These are phyloP conservation scores for Ascochyta lentis DNA, from an alignment of 2,329 filamentous ascomycete genomes.

Conservation along the genomic window DNA sequence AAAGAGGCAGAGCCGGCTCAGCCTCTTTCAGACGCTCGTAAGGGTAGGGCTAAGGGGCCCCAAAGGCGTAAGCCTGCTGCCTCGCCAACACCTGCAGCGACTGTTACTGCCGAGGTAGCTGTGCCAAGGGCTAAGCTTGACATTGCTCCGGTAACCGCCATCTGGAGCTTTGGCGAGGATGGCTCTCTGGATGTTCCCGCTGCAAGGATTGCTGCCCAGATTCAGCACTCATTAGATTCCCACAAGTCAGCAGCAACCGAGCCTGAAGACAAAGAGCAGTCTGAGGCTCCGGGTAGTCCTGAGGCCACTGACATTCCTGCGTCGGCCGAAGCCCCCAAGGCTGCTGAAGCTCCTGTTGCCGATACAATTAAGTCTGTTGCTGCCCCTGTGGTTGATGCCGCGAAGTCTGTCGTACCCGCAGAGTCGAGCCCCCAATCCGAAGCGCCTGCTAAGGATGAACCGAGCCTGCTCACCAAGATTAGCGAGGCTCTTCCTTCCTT, in stretches of 20 bases:
- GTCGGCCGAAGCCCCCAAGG: background rate
- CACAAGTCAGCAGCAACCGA: slow-evolving; percentile 3
- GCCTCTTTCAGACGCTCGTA: slow-evolving; percentile 87
- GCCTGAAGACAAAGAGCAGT: background rate
- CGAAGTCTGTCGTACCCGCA: slow-evolving; percentile 7
- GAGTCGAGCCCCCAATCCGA: slow-evolving; percentile 8
- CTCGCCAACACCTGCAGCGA: slow-evolving; percentile 60
- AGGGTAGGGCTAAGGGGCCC: slow-evolving; percentile 87
- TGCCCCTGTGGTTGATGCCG: slow-evolving; percentile 6
- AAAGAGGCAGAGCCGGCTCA: slow-evolving; percentile 70
- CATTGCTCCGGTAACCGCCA: slow-evolving; percentile 37
- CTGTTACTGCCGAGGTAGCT: slow-evolving; percentile 48
- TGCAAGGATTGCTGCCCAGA: slow-evolving; percentile 36
- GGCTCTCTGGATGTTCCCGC: slow-evolving; percentile 44
- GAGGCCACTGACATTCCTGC: background rate
- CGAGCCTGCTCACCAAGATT: slow-evolving; percentile 8
- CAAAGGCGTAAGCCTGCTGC: slow-evolving; percentile 72
- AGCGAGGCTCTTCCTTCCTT: slow-evolving; percentile 12
- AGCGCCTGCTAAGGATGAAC: slow-evolving; percentile 6
- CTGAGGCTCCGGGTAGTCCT: background rate
- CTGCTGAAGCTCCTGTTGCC: background rate
- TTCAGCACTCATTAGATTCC: slow-evolving; percentile 31
- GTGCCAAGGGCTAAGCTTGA: slow-evolving; percentile 33
- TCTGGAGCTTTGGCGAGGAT: slow-evolving; percentile 47
- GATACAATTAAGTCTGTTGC: slow-evolving; percentile 8